These are phyloP conservation scores for Paramecium biaurelia DNA, from an alignment of 73 alveolate genomes.

Conservation along the genomic window DNA sequence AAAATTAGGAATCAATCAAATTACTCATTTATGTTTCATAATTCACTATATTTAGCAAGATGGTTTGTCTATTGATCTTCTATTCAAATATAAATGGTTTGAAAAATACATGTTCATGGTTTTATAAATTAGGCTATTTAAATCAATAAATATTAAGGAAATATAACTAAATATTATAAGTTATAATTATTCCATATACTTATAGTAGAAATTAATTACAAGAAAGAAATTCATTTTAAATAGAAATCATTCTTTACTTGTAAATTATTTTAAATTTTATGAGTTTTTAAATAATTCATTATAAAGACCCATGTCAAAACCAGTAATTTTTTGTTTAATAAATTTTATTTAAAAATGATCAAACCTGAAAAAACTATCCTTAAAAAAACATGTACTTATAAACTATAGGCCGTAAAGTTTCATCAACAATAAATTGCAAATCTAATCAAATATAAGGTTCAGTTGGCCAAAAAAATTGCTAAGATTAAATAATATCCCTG, in stretches of 20 bases:
- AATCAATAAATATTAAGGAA: too few relatives aligned
- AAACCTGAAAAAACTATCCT: not conserved
- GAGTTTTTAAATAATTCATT: not conserved
- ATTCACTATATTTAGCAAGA: too few relatives aligned
- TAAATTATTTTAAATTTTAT: not conserved
- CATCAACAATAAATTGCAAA: not conserved
- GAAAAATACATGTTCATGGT: too few relatives aligned
- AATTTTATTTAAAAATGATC: not conserved
- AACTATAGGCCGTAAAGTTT: not conserved
- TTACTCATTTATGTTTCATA: too few relatives aligned
- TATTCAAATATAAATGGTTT: too few relatives aligned
- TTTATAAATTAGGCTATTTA: too few relatives aligned
- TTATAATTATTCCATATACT: too few relatives aligned
- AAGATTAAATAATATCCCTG: not conserved
- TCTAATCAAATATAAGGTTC: not conserved
- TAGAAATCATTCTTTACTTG: not conserved
- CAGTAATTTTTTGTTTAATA: not conserved
- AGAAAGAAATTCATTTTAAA: too few relatives aligned
- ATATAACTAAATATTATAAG: too few relatives aligned
- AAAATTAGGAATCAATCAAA: too few relatives aligned
- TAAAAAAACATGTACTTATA: not conserved
- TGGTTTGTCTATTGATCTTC: too few relatives aligned
- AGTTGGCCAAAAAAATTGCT: not conserved
- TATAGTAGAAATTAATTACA: too few relatives aligned
- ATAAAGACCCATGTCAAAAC: not conserved